Base-by-base conservation (phyloP, 176 grass and related monocot species). In the Thalia dealbata region DNA sequence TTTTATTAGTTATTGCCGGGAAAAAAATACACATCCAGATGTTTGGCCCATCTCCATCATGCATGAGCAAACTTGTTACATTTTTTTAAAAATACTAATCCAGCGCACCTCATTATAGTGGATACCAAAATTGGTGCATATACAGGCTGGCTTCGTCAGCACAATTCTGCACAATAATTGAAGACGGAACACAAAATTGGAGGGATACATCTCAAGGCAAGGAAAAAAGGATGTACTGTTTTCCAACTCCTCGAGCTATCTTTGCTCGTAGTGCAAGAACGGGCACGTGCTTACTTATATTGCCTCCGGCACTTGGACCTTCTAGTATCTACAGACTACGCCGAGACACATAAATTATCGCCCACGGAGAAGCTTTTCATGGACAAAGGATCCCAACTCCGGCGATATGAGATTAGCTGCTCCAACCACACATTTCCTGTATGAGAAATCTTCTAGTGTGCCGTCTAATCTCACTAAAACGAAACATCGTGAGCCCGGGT, bases 351-450 rank as follows among this genome's bases (percentile, higher is more conserved):
- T n/a, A 38, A 23, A 22, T 68, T 55, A 68, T 58, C 21, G 2
- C 11, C 30, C 52, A 3, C 12, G 55, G 26, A 16, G 28, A 19
- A 87, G 24, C 21, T 79, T 86, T 23, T 73, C 71, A 28, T 82
- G 25, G n/a, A 79, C 66, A 16, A 79, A n/a, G 51, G 41, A 61
- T 62, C 80, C 76, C 12, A 87, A 72, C 67, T 76, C 80, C 10
- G 64, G 44, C 60, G 84, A 83, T 11, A 80, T 72, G 19, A 7
- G 15, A 30, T 78, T 64, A 59, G 84, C 84, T 10, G 80, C 84
- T 44, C 70, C 84, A n/a, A 76, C 52, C 23, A 87, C 46, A 63
- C 84, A 87, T 27, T 87, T 87, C 28, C 76, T 52, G 24, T 87
- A 87, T 72, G 84, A 87, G 55, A 87, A 87, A 79, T 80, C 72